These are phyloP conservation scores for Auricularia sp. DNA, from an alignment of 768 basidiomycete species.

Conservation along the genomic window DNA sequence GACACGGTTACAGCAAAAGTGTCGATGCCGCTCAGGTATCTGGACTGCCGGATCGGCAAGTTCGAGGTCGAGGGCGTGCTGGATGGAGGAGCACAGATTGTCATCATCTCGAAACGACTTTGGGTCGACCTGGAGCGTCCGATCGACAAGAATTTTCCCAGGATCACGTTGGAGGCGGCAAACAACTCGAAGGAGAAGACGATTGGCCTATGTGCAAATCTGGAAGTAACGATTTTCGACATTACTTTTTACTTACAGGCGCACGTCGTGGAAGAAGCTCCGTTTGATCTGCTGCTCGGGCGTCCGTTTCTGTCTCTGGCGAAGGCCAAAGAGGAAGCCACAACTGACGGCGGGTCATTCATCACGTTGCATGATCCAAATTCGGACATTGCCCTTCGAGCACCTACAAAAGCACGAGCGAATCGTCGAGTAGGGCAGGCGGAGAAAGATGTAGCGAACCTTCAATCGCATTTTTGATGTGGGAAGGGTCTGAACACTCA, in stretches of 20 bases:
- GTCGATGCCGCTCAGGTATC: background rate
- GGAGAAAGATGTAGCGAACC: background rate
- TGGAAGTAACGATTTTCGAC: slow-evolving; percentile 2
- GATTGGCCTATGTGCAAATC: background rate
- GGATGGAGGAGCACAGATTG: background rate
- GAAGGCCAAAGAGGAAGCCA: background rate
- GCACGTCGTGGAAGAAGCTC: slow-evolving; percentile 10
- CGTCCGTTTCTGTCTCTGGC: slow-evolving; percentile 7
- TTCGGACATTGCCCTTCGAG: background rate
- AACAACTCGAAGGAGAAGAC: background rate
- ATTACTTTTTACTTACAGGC: slow-evolving; percentile 5
- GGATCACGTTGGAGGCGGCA: background rate
- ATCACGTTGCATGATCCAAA: background rate
- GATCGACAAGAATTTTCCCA: background rate
- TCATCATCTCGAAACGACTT: background rate
- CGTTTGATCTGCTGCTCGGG: slow-evolving; percentile 9
- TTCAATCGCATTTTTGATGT: background rate
- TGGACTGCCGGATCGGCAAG: background rate
- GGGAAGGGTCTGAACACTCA: background rate
- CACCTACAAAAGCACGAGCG: background rate
- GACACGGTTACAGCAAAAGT: background rate
- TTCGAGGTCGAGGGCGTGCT: background rate
- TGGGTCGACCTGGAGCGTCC: background rate
- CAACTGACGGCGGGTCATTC: background rate
- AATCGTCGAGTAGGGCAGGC: background rate